Base-by-base conservation (phyloP, 2,329 filamentous ascomycete species). In the Arthroderma sp. region DNA sequence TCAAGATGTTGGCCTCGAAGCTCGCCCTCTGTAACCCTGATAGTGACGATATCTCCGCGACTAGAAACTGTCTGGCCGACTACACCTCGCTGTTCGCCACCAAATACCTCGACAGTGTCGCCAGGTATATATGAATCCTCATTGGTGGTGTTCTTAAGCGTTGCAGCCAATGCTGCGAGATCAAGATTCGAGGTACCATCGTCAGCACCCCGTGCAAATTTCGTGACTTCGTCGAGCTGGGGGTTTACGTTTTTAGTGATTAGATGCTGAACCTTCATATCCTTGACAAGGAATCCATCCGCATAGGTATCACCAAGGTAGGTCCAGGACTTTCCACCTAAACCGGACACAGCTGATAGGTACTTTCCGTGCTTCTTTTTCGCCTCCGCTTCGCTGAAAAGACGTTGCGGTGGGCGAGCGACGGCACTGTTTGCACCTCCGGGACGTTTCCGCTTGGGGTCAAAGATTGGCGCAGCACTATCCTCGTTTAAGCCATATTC, bases 111-210 rank as follows among this genome's bases (percentile, higher is more conserved):
- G 22, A 98, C 88, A n/a, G 88, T 80, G 61, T 98, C 91, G 31
- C 93, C 93, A 3, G 88, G 85, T 4, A 94, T 75, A 57, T 94
- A 98, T 3, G 83, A 82, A 31, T 88, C 82, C 49, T 83, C 83
- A 6, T 80, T 78, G 48, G 83, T 84, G 53, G 80, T 83, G 48
- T 86, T 84, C 60, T 94, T 94, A 44, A 96, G 71, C 53, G 86
- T 94, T 40, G 87, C 84, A 6, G 89, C 87, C 43, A 98, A 73
- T 1, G 89, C 87, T 56, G 88, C 83, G 37, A 98, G 74, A 66
- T 98, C 91, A 32, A 98, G 74, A 52, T 93, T 94, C 56, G 94
- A 87, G 0, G 86, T 88, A 11, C 91, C 91, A 60, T 96, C 91
- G 52, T 94, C 88, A 11, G 80, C 82, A 6, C 85, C 84, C 29